Evolutionary conservation across 441 rosid genomes (phyloP).

Genomic region (Metrosideros polymorpha): DNA sequence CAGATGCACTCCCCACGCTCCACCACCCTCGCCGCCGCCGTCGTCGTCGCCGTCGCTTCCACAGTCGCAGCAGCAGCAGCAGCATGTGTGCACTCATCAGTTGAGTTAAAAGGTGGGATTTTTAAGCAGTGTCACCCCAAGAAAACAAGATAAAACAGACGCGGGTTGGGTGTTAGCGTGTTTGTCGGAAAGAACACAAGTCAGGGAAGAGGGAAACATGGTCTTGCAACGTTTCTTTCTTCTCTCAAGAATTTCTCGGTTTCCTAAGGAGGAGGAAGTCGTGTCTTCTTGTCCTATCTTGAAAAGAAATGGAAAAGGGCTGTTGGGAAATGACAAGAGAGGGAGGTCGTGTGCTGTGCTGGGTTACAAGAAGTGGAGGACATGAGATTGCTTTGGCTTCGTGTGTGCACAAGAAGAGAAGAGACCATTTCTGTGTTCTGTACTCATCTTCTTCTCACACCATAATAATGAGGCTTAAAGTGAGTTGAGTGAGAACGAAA

Average conservation of each 20-base stretch:
- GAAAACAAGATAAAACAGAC: not conserved
- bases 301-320: not conserved
- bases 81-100: not conserved
- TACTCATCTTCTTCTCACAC: not conserved
- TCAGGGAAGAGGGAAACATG: not conserved
- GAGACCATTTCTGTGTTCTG: not conserved
- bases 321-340: not conserved
- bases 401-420: not conserved
- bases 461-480: not conserved
- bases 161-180: not conserved
- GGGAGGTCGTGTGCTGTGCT: not conserved
- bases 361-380: not conserved
- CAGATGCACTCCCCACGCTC: not conserved
- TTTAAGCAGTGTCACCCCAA: not conserved
- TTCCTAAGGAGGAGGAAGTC: not conserved
- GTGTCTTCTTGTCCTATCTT: not conserved
- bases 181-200: not conserved
- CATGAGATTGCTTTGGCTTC: not conserved
- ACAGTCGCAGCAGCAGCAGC: conserved; percentile 14
- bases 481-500: not conserved
- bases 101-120: not conserved
- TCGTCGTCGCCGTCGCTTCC: not conserved
- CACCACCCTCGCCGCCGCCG: conserved; percentile 2
- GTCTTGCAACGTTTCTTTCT: not conserved
- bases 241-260: not conserved